phyloP scores from a whole-genome alignment of 2,329 filamentous ascomycete genomes.

The Tricladium varicosporioides region DNA sequence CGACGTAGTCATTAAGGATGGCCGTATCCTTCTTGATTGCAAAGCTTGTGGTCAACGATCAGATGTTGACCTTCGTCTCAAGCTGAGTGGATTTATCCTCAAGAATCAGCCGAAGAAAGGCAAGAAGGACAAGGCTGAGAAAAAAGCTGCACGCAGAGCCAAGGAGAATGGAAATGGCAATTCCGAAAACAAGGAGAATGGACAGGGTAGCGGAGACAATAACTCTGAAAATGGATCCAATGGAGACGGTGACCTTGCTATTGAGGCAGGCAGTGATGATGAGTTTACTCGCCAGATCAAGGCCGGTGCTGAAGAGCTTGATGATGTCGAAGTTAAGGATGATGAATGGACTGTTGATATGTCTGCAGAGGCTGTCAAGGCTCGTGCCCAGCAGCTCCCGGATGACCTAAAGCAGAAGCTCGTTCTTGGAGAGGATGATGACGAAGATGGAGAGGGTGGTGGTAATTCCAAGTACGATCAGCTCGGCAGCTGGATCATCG shows the following conservation, averaged over 20 bases:
- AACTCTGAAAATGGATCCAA: slow-evolving; percentile 55
- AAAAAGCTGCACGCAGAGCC: slow-evolving; percentile 88
- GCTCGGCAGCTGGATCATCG: slow-evolving; percentile 88
- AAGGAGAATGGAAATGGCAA: slow-evolving; percentile 58
- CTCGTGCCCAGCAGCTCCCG: slow-evolving; percentile 89
- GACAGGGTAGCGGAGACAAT: slow-evolving; percentile 56
- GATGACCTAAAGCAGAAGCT: slow-evolving; percentile 92
- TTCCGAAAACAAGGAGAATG: slow-evolving; percentile 49
- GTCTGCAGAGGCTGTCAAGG: slow-evolving; percentile 91
- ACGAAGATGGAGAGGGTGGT: slow-evolving; percentile 75
- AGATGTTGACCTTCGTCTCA: slow-evolving; percentile 87
- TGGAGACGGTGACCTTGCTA: slow-evolving; percentile 49
- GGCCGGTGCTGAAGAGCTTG: slow-evolving; percentile 69
- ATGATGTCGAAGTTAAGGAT: slow-evolving; percentile 70
- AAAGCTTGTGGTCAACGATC: slow-evolving; percentile 96
- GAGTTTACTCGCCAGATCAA: slow-evolving; percentile 80
- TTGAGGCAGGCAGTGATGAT: slow-evolving; percentile 81
- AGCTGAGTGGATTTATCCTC: slow-evolving; percentile 95
- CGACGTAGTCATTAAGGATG: slow-evolving; percentile 91
- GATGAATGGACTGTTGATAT: slow-evolving; percentile 96
- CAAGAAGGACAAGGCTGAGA: slow-evolving; percentile 94
- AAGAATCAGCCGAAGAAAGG: slow-evolving; percentile 93
- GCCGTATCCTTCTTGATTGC: slow-evolving; percentile 90
- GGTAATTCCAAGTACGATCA: slow-evolving; percentile 80
- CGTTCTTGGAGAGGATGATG: slow-evolving; percentile 76